Evolutionary conservation across 2,329 filamentous ascomycete species (phyloP).

Genomic region (Hansfordia pulvinata): DNA sequence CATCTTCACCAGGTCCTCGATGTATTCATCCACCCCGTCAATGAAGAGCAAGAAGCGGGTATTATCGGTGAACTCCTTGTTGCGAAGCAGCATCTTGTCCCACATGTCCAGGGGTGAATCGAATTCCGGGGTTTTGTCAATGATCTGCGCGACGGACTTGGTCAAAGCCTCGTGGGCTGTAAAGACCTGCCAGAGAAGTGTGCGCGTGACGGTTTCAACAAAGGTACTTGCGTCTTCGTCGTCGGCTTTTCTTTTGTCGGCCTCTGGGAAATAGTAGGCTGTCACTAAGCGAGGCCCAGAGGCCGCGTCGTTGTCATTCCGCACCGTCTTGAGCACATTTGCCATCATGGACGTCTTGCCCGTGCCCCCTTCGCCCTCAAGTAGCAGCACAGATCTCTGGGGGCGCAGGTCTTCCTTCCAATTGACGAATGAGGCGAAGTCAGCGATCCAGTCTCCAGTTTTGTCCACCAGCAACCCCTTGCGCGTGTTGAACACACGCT

Average conservation of each 20-base stretch:
- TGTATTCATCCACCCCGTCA: slow-evolving; percentile 12
- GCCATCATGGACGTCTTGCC: slow-evolving; percentile 20
- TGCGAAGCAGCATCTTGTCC: slow-evolving; percentile 17
- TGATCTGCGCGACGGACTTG: slow-evolving; percentile 14
- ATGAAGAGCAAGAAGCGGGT: slow-evolving; percentile 19
- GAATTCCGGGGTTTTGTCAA: slow-evolving; percentile 12
- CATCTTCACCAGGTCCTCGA: slow-evolving; percentile 8
- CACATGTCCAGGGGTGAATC: slow-evolving; percentile 15
- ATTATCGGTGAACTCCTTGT: slow-evolving; percentile 15
- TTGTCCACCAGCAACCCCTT: slow-evolving; percentile 14
- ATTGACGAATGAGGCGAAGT: slow-evolving; percentile 8
- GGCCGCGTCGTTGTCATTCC: no score
- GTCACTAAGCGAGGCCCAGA: no score
- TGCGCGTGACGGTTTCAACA: slow-evolving; percentile 12
- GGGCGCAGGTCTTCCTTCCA: slow-evolving; percentile 11
- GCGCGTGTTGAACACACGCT: slow-evolving; percentile 14
- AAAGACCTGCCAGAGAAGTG: slow-evolving; percentile 18
- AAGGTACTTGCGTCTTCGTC: slow-evolving; percentile 11
- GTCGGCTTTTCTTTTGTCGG: slow-evolving; percentile 14
- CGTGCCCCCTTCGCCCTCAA: slow-evolving; percentile 14
- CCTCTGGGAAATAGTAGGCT: slow-evolving; percentile 16
- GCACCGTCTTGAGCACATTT: slow-evolving; percentile 13
- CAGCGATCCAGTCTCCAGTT: slow-evolving; percentile 15
- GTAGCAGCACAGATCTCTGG: slow-evolving; percentile 10
- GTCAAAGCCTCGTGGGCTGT: slow-evolving; percentile 18